Evolutionary conservation across 768 basidiomycete genomes (phyloP), one percentile per base, ranked within the genome.

Genomic region (Boletus pseudo-olivaceus): DNA sequence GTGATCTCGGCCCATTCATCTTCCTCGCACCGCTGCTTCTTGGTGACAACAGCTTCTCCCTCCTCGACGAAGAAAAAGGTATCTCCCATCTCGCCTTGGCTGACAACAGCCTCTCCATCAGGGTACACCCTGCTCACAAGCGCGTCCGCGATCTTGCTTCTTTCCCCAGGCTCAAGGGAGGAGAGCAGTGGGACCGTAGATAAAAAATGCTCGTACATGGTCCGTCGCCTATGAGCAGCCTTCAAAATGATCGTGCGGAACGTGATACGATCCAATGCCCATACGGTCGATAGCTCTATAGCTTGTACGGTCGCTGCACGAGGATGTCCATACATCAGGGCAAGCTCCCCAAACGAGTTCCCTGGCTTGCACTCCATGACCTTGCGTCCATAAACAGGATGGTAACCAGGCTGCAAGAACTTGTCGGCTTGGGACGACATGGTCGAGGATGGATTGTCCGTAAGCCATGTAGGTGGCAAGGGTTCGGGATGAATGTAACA

Each of bases 31-130:
- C 77, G 76, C 54, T 85, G 82, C 42, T 76, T 75, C 75, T 97
- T 95, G 42, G 89, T 88, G 0, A 92, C 94, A 45, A 84, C 76
- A 2, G 96, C 96, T 60, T 90, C 85, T 17, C 96, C 96, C 62
- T 92, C 92, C 69, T 98, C 97, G 32, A 99, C 85, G 58, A 99
- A 94, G 78, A 93, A 99, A 76, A 98, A 98, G 35, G 92, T 94
- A 64, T 96, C 93, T 8, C 97, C 96, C 74, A 91, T 85, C 59
- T 99, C 97, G 51, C 96, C 96, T 70, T 98, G 88, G 45, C 77
- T 78, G 49, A 99, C 93, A 29, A 99, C 92, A 4, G 85, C 82
- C 62, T 93, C 86, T 19, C 93, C 95, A 61, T 93, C 88, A 35
- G 79, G 76, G 68, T 92, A 90, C 8, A 88, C 82, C 55, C 78